Conservation (phyloP, 176 grass and related monocot species). For the Carex myosuroides region DNA sequence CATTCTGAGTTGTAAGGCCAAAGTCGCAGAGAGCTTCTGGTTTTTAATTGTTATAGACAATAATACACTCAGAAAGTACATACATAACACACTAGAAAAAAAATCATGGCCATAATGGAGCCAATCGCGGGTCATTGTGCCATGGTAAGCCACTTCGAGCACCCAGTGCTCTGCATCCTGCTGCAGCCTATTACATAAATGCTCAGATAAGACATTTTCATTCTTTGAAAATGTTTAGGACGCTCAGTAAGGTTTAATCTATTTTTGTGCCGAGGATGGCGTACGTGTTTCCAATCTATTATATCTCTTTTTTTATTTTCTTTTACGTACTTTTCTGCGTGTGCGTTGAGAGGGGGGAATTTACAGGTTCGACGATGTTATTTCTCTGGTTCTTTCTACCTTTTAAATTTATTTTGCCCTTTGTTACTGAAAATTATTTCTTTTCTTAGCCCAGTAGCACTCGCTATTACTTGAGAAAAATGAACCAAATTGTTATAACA, state of each 20-base stretch:
- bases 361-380: not conserved
- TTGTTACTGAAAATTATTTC: not conserved
- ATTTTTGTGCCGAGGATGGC: not conserved
- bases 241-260: not conserved
- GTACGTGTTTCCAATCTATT: not conserved
- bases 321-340: not conserved
- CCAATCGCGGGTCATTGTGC: conserved; percentile 34
- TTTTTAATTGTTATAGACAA: not conserved
- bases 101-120: conserved; percentile 26
- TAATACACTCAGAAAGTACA: not conserved
- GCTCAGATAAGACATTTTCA: not conserved
- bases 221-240: not conserved
- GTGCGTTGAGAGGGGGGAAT: not conserved
- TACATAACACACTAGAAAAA: not conserved
- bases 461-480: not conserved
- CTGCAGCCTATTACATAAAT: conserved; percentile 42
- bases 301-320: not conserved
- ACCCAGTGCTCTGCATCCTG: conserved; percentile 57
- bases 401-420: not conserved
- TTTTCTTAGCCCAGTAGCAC: not conserved
- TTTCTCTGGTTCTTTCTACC: not conserved
- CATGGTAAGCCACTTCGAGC: conserved; percentile 53
- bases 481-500: not conserved
- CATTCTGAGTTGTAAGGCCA: not conserved
- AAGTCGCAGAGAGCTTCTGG: not conserved